Conservation (phyloP, 805 yeast species). For the Kazachstania psychrophila region DNA sequence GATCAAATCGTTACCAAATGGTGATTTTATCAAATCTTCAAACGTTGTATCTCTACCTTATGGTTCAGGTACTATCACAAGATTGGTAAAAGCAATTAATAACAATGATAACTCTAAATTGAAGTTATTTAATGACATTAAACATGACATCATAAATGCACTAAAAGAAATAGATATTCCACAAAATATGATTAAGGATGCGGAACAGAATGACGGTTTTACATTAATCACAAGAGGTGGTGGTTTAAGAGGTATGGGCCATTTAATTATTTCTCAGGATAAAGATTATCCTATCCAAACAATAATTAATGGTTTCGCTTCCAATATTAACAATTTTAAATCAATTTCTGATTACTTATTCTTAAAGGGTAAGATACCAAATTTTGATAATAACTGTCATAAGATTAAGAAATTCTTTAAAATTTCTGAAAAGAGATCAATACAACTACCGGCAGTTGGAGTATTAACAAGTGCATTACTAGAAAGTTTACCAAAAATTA, state of each 20-base stretch:
- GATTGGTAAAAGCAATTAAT: slow-evolving; percentile 44
- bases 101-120: slow-evolving; percentile 24
- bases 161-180: slow-evolving; percentile 50
- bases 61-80: slow-evolving; percentile 62
- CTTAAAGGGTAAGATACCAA: slow-evolving; percentile 41
- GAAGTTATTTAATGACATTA: slow-evolving; percentile 43
- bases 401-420: slow-evolving; percentile 41
- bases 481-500: slow-evolving; percentile 51
- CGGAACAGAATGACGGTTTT: slow-evolving; percentile 49
- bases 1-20: slow-evolving; percentile 45
- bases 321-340: slow-evolving; percentile 43
- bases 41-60: slow-evolving; percentile 59
- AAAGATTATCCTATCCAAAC: slow-evolving; percentile 59
- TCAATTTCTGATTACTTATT: slow-evolving; percentile 43
- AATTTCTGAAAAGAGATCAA: slow-evolving; percentile 55
- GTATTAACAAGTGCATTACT: slow-evolving; percentile 52
- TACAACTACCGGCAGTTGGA: slow-evolving; percentile 64
- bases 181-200: slow-evolving; percentile 38
- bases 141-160: slow-evolving; percentile 39
- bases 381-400: slow-evolving; percentile 12
- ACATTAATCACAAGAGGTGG: slow-evolving; percentile 65
- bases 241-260: slow-evolving; percentile 63
- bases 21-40: slow-evolving; percentile 44
- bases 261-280: slow-evolving; percentile 42
- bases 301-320: slow-evolving; percentile 59